Percentiles rank a stretch among this genome's conserved stretches.
These are phyloP conservation scores for Gymnopilus junonius DNA, from an alignment of 768 basidiomycete species.

Conservation along the genomic window DNA sequence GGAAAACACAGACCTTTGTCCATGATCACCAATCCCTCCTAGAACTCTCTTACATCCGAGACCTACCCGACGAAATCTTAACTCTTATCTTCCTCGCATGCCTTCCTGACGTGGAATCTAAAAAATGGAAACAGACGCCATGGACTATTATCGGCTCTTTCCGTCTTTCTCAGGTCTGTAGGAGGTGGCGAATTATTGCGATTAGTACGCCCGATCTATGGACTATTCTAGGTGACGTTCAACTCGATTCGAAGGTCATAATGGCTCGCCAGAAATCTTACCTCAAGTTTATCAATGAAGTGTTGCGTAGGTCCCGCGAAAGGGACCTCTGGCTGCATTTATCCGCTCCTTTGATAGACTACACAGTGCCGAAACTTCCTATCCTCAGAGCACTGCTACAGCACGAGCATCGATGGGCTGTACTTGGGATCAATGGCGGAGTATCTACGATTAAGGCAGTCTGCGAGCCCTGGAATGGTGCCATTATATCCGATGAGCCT, in stretches of 20 bases:
- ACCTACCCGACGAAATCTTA: background rate
- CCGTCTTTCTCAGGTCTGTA: background rate
- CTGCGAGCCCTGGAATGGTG: background rate
- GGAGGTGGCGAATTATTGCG: background rate
- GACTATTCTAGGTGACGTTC: constrained; percentile 2
- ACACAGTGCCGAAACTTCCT: background rate
- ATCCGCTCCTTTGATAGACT: background rate
- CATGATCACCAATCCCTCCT: background rate
- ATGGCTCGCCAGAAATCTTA: background rate
- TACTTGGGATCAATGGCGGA: background rate
- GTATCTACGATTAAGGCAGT: background rate
- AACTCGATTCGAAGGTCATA: background rate
- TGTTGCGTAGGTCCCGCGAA: background rate
- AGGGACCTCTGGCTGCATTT: background rate
- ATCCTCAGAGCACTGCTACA: background rate
- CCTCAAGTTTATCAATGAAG: background rate
- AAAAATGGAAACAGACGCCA: background rate
- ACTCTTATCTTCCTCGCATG: background rate
- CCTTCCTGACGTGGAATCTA: background rate
- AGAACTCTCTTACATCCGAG: background rate
- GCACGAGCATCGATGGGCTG: background rate
- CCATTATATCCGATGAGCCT: background rate
- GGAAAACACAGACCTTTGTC: background rate
- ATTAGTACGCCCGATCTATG: background rate
- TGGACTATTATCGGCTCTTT: background rate